A percentile compares a stretch with the other conserved stretches of the same genome.
Evolutionary conservation across 2,329 filamentous ascomycete genomes (phyloP).

Genomic region (Aspergillus ruber): DNA sequence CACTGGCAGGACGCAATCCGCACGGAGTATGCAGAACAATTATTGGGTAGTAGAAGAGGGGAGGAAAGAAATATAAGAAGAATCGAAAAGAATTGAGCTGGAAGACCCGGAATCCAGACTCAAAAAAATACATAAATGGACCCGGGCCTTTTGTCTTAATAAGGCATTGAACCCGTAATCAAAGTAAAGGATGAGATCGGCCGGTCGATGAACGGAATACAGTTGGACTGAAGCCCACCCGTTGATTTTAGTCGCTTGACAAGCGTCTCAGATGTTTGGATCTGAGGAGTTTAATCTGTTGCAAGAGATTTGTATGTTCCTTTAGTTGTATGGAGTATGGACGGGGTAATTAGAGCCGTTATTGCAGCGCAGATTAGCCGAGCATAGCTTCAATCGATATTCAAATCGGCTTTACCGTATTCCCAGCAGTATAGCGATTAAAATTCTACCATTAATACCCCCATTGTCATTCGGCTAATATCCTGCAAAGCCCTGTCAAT

Average conservation of each 20-base stretch:
- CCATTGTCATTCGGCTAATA: too few species aligned
- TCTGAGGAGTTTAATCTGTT: too few species aligned
- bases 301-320: background rate
- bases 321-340: background rate
- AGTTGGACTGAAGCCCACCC: background rate
- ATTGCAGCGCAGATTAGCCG: too few species aligned
- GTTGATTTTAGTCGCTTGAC: background rate
- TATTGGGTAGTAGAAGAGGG: conserved; percentile 12
- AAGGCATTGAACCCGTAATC: conserved; percentile 5
- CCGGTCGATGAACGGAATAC: conserved; percentile 1
- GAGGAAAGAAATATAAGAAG: conserved; percentile 9
- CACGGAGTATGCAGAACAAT: background rate
- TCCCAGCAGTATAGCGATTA: too few species aligned
- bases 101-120: too few species aligned
- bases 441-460: too few species aligned
- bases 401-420: too few species aligned
- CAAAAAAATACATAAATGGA: too few species aligned
- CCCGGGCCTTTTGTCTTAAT: too few species aligned
- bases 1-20: background rate
- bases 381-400: too few species aligned
- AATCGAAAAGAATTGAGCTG: conserved; percentile 3
- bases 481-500: too few species aligned
- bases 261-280: background rate
- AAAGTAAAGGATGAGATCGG: conserved; percentile 15
- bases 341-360: background rate